Conservation (phyloP, 2,329 filamentous ascomycete genomes). For the Colletotrichum magnum region DNA sequence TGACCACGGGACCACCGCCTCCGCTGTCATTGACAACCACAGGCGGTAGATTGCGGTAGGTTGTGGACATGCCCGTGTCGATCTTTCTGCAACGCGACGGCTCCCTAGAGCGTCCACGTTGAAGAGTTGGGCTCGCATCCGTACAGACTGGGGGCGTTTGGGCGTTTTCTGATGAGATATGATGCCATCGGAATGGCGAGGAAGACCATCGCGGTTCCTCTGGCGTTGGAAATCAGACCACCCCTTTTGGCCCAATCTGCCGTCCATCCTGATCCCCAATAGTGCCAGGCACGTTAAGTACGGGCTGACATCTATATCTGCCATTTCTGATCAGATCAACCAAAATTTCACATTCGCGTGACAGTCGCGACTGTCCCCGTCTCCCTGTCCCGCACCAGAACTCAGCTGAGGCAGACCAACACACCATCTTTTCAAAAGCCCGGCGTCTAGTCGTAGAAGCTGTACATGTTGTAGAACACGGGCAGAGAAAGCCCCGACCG, state of each 20-base stretch:
- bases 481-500: not conserved
- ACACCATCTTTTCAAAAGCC: not conserved
- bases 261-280: not conserved
- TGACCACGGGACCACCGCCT: slow-evolving; percentile 7
- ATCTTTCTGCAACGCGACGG: not conserved
- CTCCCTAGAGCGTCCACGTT: not conserved
- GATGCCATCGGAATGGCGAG: not conserved
- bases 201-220: not conserved
- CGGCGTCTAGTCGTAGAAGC: too few species aligned
- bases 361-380: slow-evolving; percentile 5
- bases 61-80: not conserved
- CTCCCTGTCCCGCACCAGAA: not conserved
- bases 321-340: slow-evolving; percentile 36
- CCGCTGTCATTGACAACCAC: not conserved
- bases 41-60: not conserved
- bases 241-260: not conserved
- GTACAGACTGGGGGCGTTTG: not conserved
- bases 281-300: not conserved
- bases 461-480: too few species aligned
- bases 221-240: slow-evolving; percentile 3
- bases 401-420: not conserved
- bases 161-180: not conserved
- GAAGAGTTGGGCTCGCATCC: not conserved
- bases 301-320: slow-evolving; percentile 7
- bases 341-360: not conserved